A percentile compares a stretch with the other conserved stretches of the same genome.
Conservation (phyloP, 148 eudicot genomes). For the Mesembryanthemum crystallinum region DNA sequence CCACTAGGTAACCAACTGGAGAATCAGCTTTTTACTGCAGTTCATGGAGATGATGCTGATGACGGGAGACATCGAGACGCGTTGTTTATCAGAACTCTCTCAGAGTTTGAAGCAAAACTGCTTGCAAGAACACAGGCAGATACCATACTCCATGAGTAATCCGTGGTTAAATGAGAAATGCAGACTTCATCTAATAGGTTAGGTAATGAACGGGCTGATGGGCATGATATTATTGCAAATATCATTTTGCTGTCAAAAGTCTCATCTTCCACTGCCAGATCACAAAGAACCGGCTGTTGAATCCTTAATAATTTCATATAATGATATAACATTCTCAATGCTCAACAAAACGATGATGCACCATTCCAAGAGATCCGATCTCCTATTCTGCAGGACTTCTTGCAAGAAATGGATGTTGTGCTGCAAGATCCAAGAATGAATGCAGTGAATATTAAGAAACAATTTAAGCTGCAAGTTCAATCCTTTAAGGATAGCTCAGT, state of each 20-base stretch:
- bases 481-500: neutral
- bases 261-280: neutral
- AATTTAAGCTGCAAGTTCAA: conserved; percentile 1
- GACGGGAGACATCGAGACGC: no score
- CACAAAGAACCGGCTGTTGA: conserved; percentile 39
- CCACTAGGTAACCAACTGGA: no score
- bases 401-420: conserved; percentile 97
- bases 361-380: conserved; percentile 89
- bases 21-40: no score
- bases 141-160: no score
- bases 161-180: no score
- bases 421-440: conserved; percentile 37
- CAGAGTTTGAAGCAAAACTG: neutral
- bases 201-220: neutral
- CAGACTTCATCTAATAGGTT: no score
- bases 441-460: neutral
- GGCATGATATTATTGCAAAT: no score
- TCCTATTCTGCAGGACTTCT: conserved; percentile 90
- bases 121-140: neutral
- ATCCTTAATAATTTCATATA: conserved; percentile 68
- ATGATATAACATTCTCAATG: conserved; percentile 61
- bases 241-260: no score
- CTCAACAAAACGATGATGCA: conserved; percentile 76
- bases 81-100: neutral
- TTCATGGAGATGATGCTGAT: no score